Base-by-base conservation (phyloP, 2,329 filamentous ascomycete species). In the Ramularia collo-cygni region DNA sequence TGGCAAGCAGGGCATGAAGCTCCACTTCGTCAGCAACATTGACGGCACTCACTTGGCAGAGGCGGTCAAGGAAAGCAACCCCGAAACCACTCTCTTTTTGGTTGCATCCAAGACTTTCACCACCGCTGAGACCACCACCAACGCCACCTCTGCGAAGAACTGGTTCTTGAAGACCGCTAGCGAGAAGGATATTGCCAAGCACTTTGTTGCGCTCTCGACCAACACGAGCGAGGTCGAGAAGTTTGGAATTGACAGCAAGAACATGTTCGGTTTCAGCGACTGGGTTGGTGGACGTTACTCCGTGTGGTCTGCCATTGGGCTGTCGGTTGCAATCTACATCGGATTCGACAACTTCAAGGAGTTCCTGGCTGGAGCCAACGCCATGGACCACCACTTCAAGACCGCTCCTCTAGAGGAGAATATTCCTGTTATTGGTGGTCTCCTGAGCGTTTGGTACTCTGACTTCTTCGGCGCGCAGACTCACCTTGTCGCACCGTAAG, bases 11-110 rank as follows among this genome's bases (percentile, higher is more conserved):
- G 81, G 83, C 67, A 77, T 88, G 71, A 95, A 81, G 50, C 77
- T 96, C 32, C 90, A 96, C 76, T 98, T 98, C 59, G 92, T 98
- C 55, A 96, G 90, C 72, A 98, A 98, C 77, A 96, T 98, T 62
- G 92, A 98, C 64, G 92, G 92, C 54, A 98, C 92, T 40, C 92
- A 98, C 72, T 87, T 96, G 64, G 85, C 88, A 34, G 92, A 98
- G 71, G 89, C 92, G 36, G 78, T 96, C 46, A 82, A 79, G 62
- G 70, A 81, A 57, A 94, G 90, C 7, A 81, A 98, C 65, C 90
- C 90, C 35, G 92, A 98, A 73, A 95, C 90, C 34, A 95, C 92
- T n/a, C 83, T 98, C 50, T 96, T 98, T 82, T 77, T 98, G 55
- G 79, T 98, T 56, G 92, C 92, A 42, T 96, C 90, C 67, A 98